These are phyloP conservation scores for Seiridium unicorne DNA, from an alignment of 2,329 filamentous ascomycete genomes.

Conservation along the genomic window DNA sequence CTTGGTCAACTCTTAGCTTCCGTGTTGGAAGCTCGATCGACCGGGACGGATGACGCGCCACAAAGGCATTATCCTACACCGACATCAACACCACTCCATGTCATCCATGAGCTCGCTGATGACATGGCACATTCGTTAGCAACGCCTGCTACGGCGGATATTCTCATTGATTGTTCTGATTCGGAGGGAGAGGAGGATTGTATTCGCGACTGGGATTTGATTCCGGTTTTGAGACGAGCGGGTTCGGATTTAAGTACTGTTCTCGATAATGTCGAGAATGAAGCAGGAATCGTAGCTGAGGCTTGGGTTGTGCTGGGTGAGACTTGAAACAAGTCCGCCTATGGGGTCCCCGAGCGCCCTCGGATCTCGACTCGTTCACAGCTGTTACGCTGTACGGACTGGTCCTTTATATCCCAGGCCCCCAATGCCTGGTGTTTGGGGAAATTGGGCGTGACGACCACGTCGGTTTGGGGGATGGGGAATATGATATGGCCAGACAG, in stretches of 20 bases:
- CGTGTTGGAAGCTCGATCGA: not conserved
- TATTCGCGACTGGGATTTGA: not conserved
- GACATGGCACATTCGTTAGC: not conserved
- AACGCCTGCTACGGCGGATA: no score
- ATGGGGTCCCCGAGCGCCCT: not conserved
- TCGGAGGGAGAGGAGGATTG: slow-evolving; percentile 3
- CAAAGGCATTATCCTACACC: not conserved
- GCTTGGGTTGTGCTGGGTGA: slow-evolving; percentile 7
- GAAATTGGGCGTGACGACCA: no score
- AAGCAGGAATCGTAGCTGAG: not conserved
- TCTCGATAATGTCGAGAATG: not conserved
- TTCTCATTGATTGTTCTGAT: not conserved
- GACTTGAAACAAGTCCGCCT: slow-evolving; percentile 1
- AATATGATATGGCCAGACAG: not conserved
- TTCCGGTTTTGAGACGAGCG: not conserved
- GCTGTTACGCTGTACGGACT: not conserved
- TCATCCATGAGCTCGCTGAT: slow-evolving; percentile 1
- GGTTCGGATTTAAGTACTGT: not conserved
- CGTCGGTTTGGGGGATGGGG: no score
- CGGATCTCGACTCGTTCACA: slow-evolving; percentile 3
- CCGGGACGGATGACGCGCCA: not conserved
- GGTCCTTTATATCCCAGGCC: slow-evolving; percentile 1
- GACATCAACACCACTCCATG: not conserved
- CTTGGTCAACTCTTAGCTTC: slow-evolving; percentile 2
- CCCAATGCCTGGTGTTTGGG: not conserved